These are phyloP conservation scores for Aspergillus pseudotamarii DNA, from an alignment of 2,329 filamentous ascomycete genomes.

Conservation along the genomic window DNA sequence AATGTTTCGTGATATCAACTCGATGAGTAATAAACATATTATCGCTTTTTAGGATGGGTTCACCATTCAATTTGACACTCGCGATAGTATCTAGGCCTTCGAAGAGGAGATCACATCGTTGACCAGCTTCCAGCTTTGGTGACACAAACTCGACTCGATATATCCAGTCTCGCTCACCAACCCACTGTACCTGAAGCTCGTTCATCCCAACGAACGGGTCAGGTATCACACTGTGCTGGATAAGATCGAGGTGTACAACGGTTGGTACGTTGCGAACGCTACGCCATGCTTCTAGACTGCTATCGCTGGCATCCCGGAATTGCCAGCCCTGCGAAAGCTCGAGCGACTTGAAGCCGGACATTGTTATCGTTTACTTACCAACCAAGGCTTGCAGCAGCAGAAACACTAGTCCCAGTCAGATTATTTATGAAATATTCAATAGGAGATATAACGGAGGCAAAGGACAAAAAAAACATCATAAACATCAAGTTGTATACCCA, in stretches of 20 bases:
- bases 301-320: not conserved
- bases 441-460: not conserved
- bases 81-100: too few species aligned
- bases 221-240: not conserved
- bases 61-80: too few species aligned
- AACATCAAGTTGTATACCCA: not conserved
- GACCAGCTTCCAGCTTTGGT: constrained; percentile 42
- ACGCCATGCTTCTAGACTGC: not conserved
- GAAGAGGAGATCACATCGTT: constrained; percentile 55
- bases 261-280: not conserved
- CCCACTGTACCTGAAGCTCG: constrained; percentile 72
- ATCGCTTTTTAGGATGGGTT: constrained; percentile 64
- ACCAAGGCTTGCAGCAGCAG: not conserved
- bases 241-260: not conserved
- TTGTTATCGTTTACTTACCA: not conserved
- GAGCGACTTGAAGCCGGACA: not conserved
- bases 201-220: constrained; percentile 76
- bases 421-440: not conserved
- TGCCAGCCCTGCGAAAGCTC: not conserved
- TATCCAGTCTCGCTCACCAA: constrained; percentile 70
- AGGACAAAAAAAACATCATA: not conserved
- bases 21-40: constrained; percentile 78
- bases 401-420: not conserved
- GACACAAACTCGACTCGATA: constrained; percentile 64
- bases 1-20: constrained; percentile 62